Evolutionary conservation across 164 flowering plant species (phyloP).

Genomic region (Vitis amurensis): DNA sequence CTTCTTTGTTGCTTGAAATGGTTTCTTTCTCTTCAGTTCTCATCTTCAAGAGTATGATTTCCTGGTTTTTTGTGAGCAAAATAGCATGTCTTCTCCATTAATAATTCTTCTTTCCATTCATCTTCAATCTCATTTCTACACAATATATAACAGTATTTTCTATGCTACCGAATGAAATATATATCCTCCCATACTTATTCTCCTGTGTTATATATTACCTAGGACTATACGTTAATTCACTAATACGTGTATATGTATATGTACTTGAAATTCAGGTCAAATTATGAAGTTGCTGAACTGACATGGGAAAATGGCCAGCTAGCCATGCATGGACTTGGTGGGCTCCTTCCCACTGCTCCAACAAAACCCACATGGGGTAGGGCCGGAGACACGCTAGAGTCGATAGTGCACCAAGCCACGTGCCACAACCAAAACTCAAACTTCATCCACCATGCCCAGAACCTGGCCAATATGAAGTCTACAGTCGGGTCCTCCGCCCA

Average conservation of each 20-base stretch:
- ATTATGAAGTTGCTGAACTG: conserved; percentile 49
- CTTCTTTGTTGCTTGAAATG: not conserved
- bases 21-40: not conserved
- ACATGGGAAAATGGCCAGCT: conserved; percentile 75
- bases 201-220: no score
- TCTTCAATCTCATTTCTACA: no score
- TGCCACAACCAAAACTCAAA: conserved; percentile 10
- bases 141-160: no score
- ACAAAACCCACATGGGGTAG: conserved; percentile 37
- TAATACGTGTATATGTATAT: no score
- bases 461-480: conserved; percentile 13
- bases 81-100: no score
- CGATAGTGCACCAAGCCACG: conserved; percentile 72
- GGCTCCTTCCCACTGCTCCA: conserved; percentile 17
- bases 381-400: conserved; percentile 60
- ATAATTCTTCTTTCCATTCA: no score
- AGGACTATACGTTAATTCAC: no score
- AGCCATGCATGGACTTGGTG: conserved; percentile 57
- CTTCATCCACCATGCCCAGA: not conserved
- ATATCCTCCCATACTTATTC: no score
- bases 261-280: conserved; percentile 25
- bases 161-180: no score
- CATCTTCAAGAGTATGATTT: no score
- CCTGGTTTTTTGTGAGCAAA: not conserved
- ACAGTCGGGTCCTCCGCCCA: conserved; percentile 30